Conservation (phyloP, 1,284 basidiomycete genomes). For the Athelia psychrophila region DNA sequence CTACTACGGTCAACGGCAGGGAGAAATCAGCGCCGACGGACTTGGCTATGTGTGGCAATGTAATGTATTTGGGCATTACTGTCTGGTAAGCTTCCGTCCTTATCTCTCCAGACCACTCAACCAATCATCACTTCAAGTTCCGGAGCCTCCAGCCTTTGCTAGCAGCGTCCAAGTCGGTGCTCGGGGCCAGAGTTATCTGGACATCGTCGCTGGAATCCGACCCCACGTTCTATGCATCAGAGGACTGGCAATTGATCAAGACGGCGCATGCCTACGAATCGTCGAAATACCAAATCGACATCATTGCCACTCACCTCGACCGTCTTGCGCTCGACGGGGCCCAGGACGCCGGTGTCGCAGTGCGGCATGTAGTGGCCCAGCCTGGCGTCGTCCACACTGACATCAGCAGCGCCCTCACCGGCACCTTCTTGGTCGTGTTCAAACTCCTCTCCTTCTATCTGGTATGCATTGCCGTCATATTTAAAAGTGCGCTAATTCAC, state of each 20-base stretch:
- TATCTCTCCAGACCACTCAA: constrained; percentile 1
- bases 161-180: constrained; percentile 31
- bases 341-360: constrained; percentile 22
- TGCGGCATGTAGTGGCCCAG: constrained; percentile 66
- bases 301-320: constrained; percentile 64
- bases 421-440: constrained; percentile 43
- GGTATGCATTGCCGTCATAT: constrained; percentile 43
- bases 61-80: constrained; percentile 83
- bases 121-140: constrained; percentile 40
- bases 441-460: constrained; percentile 68
- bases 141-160: constrained; percentile 55
- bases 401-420: constrained; percentile 51
- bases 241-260: constrained; percentile 74
- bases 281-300: constrained; percentile 80
- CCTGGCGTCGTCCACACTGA: constrained; percentile 77
- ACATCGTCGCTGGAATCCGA: constrained; percentile 72
- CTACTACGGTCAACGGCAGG: constrained; percentile 61
- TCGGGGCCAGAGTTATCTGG: constrained; percentile 73
- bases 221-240: constrained; percentile 49
- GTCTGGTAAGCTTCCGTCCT: constrained; percentile 53
- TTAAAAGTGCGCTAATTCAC: constrained; percentile 1
- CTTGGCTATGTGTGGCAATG: constrained; percentile 85
- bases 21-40: constrained; percentile 65
- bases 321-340: constrained; percentile 27
- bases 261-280: constrained; percentile 67